phyloP scores from a whole-genome alignment of 176 grass and related monocot genomes.

The Carex littledalei region DNA sequence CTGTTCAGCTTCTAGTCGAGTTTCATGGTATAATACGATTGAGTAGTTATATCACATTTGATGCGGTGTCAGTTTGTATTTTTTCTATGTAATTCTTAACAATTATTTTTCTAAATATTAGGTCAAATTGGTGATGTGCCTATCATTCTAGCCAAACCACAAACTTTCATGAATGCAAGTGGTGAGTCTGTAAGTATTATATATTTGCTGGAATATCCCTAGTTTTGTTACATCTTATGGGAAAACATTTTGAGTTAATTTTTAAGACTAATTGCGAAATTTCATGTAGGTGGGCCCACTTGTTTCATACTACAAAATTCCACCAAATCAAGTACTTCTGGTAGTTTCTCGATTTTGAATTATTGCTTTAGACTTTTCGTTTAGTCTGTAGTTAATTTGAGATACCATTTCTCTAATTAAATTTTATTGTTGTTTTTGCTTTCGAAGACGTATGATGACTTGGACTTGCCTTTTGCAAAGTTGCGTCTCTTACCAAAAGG shows the following conservation, averaged over 20 bases:
- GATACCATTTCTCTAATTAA: slow-evolving; percentile 5
- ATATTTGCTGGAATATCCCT: neutral
- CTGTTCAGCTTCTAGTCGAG: neutral
- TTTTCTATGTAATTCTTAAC: neutral
- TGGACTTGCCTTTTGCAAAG: slow-evolving; percentile 85
- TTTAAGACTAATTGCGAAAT: slow-evolving; percentile 7
- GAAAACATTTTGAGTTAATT: neutral
- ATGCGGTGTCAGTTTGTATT: neutral
- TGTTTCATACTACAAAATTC: slow-evolving; percentile 88
- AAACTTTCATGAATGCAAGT: slow-evolving; percentile 94
- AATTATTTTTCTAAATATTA: slow-evolving; percentile 20
- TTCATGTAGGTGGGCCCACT: slow-evolving; percentile 64
- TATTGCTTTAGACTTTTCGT: neutral
- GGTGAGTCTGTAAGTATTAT: slow-evolving; percentile 95
- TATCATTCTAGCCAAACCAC: slow-evolving; percentile 82
- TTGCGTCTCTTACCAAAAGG: slow-evolving; percentile 79
- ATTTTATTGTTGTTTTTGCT: slow-evolving; percentile 10
- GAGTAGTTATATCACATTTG: neutral
- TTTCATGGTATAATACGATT: neutral
- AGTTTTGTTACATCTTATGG: neutral
- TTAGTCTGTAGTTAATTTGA: neutral
- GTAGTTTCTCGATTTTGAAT: slow-evolving; percentile 33
- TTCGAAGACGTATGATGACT: slow-evolving; percentile 84
- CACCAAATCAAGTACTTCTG: slow-evolving; percentile 82
- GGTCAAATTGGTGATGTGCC: slow-evolving; percentile 70